Conservation (phyloP, 202 grass and related monocot genomes). For the Dendrocalamus latiflorus region DNA sequence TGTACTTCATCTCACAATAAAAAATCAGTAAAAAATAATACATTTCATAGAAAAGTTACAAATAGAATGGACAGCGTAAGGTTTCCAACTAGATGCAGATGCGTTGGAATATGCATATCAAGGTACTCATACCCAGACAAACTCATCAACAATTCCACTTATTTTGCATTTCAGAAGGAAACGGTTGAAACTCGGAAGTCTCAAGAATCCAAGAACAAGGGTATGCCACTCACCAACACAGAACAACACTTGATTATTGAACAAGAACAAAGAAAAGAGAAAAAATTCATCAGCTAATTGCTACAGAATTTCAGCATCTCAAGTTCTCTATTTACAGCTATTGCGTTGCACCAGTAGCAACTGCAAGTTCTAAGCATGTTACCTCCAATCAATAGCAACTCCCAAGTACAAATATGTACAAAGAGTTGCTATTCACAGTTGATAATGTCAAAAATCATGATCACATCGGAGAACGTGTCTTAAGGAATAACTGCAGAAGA, state of each 20-base stretch:
- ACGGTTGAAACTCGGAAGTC: too few relatives aligned
- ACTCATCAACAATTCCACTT: background rate
- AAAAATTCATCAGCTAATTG: background rate
- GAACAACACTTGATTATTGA: background rate
- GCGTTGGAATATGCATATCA: background rate
- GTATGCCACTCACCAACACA: background rate
- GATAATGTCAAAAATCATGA: background rate
- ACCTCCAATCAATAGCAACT: background rate
- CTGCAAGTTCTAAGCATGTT: background rate
- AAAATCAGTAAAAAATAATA: too few relatives aligned
- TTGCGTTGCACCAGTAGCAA: background rate
- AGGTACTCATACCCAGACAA: too few relatives aligned
- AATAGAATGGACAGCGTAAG: too few relatives aligned
- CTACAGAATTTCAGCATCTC: conserved; percentile 21
- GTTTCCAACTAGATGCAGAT: too few relatives aligned
- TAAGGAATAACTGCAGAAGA: background rate
- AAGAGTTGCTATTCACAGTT: conserved; percentile 19
- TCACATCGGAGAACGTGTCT: background rate
- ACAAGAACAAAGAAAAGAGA: too few relatives aligned
- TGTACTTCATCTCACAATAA: too few relatives aligned
- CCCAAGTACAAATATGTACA: background rate
- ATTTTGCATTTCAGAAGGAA: background rate
- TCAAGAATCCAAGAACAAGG: too few relatives aligned
- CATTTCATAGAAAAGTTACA: too few relatives aligned
- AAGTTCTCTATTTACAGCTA: conserved; percentile 13